Conservation (phyloP, 2,329 filamentous ascomycete genomes). For the Teratosphaeria destructans region DNA sequence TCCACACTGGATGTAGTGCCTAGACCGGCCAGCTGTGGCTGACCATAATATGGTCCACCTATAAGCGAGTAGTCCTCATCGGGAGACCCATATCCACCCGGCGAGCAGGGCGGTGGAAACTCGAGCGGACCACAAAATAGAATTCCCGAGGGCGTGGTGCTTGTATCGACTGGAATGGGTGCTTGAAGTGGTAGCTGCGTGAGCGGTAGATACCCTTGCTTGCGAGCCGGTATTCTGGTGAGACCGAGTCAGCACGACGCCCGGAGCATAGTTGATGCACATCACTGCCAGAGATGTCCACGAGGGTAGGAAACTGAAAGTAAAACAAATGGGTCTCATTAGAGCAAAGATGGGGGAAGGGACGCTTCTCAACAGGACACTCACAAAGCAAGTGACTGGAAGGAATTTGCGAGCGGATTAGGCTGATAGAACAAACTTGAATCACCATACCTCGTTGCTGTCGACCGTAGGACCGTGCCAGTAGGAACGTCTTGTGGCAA, state of each 20-base stretch:
- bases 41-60: slow-evolving; percentile 10
- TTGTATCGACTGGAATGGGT: background rate
- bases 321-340: background rate
- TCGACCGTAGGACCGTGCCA: background rate
- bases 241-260: background rate
- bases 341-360: background rate
- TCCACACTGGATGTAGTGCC: slow-evolving; percentile 5
- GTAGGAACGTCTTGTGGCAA: slow-evolving; percentile 3
- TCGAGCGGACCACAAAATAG: slow-evolving; percentile 5
- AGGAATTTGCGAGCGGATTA: slow-evolving; percentile 4
- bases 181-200: slow-evolving; percentile 3
- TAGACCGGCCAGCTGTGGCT: slow-evolving; percentile 5
- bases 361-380: background rate
- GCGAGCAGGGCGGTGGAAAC: slow-evolving; percentile 8
- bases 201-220: slow-evolving; percentile 4
- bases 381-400: slow-evolving; percentile 10
- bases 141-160: background rate
- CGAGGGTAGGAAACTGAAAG: background rate
- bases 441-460: slow-evolving; percentile 12
- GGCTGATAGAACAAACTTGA: slow-evolving; percentile 7
- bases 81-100: slow-evolving; percentile 10
- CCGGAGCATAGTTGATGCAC: background rate
- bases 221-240: slow-evolving; percentile 1
- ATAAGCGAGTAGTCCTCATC: slow-evolving; percentile 9
- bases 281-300: background rate